Base-by-base conservation (phyloP, 129 eudicot genomes). In the Flaveria trinervia region DNA sequence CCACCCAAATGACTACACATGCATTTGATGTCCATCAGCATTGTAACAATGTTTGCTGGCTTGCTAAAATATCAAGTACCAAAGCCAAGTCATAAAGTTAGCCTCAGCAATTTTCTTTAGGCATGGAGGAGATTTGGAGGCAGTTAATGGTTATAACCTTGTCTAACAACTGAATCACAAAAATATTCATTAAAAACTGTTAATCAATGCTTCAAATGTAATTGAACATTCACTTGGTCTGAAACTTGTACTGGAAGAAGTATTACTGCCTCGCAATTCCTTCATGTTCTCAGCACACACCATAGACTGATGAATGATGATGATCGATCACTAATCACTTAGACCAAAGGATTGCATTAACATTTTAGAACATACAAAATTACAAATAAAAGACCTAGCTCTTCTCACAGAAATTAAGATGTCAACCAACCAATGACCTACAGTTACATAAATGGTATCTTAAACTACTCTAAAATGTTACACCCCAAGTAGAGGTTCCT, bases 401-500 rank as follows among this genome's bases (percentile, higher is more conserved):
- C 68, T 57, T 55, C 68, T 56, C 57, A 56, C 54, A 57, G 65
- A 17, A 71, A 33, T 10, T n/a, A 17, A 17, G 76, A 72, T 65
- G 33, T 54, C 10, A 23, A 12, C 65, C 50, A 13, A 52, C 54
- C 76, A 30, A 17, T 71, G 49, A 30, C 65, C 65, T 56, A 22
- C 68, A 56, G 68, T 56, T 36, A 56, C 77, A 73, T 16, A 13
- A 56, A 33, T 13, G 41, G n/a, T 14, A 55, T 28, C 76, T 71
- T 72, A 72, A 73, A 39, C 18, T 22, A 39, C 41, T 52, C 64
- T 72, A 51, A 72, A 71, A 18, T 7, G 46, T 64, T 2, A 50
- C 67, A 73, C 77, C 68, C 56, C 68, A 55, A 39, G 39, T 36
- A 36, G 68, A 73, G 54, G 55, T 20, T 73, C 39, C 67, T 73